Percentiles rank a stretch among this genome's conserved stretches.
Conservation (phyloP, 192 early-diverging fungal genomes). For the Gaertneriomyces semiglobifer region DNA sequence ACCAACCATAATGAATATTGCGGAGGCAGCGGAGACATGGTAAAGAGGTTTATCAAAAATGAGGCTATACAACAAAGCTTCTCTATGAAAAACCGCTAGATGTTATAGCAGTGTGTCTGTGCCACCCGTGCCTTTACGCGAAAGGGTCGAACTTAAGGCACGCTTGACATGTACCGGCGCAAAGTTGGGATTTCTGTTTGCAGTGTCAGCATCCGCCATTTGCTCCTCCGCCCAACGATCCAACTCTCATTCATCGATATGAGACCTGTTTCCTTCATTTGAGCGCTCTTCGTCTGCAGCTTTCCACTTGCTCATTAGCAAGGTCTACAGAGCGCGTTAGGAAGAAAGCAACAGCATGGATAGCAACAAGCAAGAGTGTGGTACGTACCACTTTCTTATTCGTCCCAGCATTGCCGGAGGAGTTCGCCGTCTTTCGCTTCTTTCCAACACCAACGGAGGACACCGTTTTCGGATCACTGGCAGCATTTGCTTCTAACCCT, state of each 20-base stretch:
- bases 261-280: neutral
- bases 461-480: too few relatives aligned
- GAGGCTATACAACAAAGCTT: too few relatives aligned
- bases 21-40: too few relatives aligned
- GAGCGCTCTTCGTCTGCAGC: neutral
- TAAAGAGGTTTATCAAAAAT: too few relatives aligned
- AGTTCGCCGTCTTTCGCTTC: neutral
- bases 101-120: too few relatives aligned
- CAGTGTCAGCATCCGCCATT: neutral
- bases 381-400: slow-evolving; percentile 7
- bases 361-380: neutral
- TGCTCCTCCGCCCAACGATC: neutral
- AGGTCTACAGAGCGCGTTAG: neutral
- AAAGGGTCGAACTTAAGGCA: too few relatives aligned
- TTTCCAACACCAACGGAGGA: neutral
- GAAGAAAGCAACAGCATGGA: neutral
- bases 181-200: neutral
- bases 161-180: neutral
- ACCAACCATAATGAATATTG: slow-evolving; percentile 30
- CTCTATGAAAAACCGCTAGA: too few relatives aligned
- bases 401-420: neutral
- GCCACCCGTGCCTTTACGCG: too few relatives aligned
- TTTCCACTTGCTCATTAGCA: neutral
- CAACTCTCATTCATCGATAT: neutral
- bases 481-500: too few relatives aligned